Percentiles rank a stretch among this genome's conserved stretches.
Evolutionary conservation across 1,284 basidiomycete species (phyloP).

Genomic region (Mycena sp.): DNA sequence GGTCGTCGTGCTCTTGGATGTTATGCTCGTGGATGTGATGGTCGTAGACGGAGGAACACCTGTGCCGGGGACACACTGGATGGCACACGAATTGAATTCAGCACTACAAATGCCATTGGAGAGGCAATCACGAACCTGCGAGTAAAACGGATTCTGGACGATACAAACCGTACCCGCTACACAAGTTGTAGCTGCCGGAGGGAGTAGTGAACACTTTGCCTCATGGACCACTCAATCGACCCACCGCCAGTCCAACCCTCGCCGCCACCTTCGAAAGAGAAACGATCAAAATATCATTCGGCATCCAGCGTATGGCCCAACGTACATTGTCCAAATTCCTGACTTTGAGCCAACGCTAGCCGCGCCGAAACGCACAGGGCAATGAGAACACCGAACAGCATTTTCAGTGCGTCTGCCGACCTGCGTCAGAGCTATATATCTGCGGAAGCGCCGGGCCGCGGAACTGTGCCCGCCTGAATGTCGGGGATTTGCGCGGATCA

Average conservation of each 20-base stretch:
- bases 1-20: neutral
- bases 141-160: constrained; percentile 10
- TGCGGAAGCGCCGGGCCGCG: too few species aligned
- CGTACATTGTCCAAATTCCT: constrained; percentile 15
- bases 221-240: neutral
- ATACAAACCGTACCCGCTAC: constrained; percentile 1
- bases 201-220: neutral
- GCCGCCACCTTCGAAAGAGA: neutral
- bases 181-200: constrained; percentile 6
- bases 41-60: neutral
- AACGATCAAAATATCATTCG: neutral
- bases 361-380: neutral
- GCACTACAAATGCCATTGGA: too few species aligned
- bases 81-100: neutral
- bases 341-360: neutral
- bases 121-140: neutral
- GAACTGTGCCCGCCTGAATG: too few species aligned
- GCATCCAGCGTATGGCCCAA: neutral
- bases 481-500: too few species aligned
- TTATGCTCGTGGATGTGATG: neutral
- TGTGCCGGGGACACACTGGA: constrained; percentile 6
- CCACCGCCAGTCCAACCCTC: constrained; percentile 13
- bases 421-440: too few species aligned
- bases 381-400: neutral
- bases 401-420: too few species aligned